Conservation (phyloP, 2,329 filamentous ascomycete species). For the Alternaria novae-zelandiae region DNA sequence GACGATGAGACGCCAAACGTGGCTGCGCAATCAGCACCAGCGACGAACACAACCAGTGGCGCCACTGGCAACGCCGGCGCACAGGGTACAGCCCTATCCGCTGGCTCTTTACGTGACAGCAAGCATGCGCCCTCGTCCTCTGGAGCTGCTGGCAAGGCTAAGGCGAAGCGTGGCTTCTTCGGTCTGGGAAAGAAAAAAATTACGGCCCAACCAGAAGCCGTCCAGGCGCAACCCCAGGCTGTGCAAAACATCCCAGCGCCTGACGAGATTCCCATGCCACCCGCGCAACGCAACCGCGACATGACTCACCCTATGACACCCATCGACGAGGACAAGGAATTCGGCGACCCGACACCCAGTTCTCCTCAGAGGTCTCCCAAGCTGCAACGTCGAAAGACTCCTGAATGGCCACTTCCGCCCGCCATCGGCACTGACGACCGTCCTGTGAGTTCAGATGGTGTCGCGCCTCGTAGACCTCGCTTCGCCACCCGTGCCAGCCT, state of each 20-base stretch:
- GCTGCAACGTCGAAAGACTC: conserved; percentile 57
- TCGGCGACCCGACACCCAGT: conserved; percentile 16
- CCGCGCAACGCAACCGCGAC: conserved; percentile 33
- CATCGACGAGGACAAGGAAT: conserved; percentile 44
- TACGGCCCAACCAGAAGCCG: conserved; percentile 33
- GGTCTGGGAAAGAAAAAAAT: conserved; percentile 68
- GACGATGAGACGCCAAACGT: conserved; percentile 30
- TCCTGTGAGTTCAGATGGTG: conserved; percentile 42
- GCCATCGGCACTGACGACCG: conserved; percentile 31
- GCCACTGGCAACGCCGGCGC: conserved; percentile 16
- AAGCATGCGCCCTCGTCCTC: conserved; percentile 42
- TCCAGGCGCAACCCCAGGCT: conserved; percentile 40
- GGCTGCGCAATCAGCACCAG: conserved; percentile 24
- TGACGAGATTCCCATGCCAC: conserved; percentile 39
- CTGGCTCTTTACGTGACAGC: conserved; percentile 50
- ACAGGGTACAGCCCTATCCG: conserved; percentile 41
- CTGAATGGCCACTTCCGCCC: conserved; percentile 58
- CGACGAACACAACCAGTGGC: conserved; percentile 20
- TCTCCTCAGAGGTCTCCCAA: conserved; percentile 47
- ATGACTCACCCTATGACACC: conserved; percentile 38
- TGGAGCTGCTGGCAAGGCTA: conserved; percentile 42
- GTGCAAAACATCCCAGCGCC: conserved; percentile 39
- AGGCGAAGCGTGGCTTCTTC: conserved; percentile 52
- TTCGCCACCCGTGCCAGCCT: conserved; percentile 30
- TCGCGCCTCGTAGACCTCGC: conserved; percentile 25